Evolutionary conservation across 2,329 filamentous ascomycete genomes (phyloP).

Genomic region (Pyrenophora teres): DNA sequence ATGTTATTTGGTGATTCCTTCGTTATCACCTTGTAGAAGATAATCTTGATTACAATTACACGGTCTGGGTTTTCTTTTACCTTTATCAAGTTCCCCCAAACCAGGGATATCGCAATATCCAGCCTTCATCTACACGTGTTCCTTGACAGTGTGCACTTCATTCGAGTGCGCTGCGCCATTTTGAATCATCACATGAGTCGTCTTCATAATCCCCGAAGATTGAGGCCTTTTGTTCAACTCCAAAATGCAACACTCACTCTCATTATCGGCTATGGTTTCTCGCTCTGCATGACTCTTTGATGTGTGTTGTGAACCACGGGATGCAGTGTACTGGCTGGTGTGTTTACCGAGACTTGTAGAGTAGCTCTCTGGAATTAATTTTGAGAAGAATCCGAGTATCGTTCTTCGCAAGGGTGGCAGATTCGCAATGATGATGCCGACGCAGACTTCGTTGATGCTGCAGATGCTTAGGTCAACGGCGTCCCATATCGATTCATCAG

Average conservation of each 20-base stretch:
- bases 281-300: not conserved
- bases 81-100: no score
- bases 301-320: not conserved
- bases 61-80: no score
- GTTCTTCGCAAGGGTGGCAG: conserved; percentile 17
- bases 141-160: not conserved
- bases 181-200: conserved; percentile 5
- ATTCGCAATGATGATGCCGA: conserved; percentile 20
- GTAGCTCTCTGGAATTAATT: no score
- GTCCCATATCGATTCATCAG: conserved; percentile 15
- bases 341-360: not conserved
- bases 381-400: no score
- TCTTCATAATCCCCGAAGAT: conserved; percentile 5
- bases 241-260: conserved; percentile 11
- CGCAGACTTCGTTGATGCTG: conserved; percentile 18
- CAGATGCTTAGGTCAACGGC: conserved; percentile 17
- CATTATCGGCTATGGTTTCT: conserved; percentile 1
- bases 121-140: not conserved
- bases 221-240: conserved; percentile 10
- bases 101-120: no score
- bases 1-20: no score
- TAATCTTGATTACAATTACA: no score
- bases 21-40: no score
- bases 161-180: not conserved
- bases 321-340: not conserved